Base-by-base conservation (phyloP, 345 rosid species). In the Populus davidiana region DNA sequence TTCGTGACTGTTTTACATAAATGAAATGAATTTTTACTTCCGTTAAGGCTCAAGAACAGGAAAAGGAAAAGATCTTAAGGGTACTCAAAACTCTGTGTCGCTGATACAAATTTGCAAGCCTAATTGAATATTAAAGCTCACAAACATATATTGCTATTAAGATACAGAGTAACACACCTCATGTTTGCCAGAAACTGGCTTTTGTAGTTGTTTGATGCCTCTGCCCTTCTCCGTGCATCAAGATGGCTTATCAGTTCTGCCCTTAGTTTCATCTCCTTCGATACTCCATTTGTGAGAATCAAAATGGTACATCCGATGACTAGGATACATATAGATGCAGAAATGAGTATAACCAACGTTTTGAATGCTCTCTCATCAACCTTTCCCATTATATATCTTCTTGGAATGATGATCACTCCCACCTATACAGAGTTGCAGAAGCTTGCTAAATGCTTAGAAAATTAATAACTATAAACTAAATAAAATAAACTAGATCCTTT, bases 131-230 rank as follows among this genome's bases (percentile, higher is more conserved):
- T 29, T 13, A 11, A 71, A 43, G 1, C 41, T 56, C 67, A 52
- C 1, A 69, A 25, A 20, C 25, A 17, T 14, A 14, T 6, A 20
- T 8, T 36, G 0, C 27, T 69, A 6, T 1, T 23, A 50, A 35
- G 52, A 25, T n/a, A 25, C 39, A 8, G 35, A 41, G 61, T 1
- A 6, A 38, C 66, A 76, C 75, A 92, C 99, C 99, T 96, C 99
- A 96, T 96, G 77, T 96, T 96, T 80, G 99, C 99, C 31, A 96
- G 88, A 86, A 96, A 96, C 78, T 96, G 99, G 84, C 97, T 96
- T 86, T 96, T 96, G 87, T 93, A 96, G 86, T 96, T 96, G 88
- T 92, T 96, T 56, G 99, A 96, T 75, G 99, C 99, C 87, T 96
- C 99, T 38, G 99, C 99, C 80, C 91, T 88, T 87, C 99, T 89